phyloP scores from a whole-genome alignment of 441 rosid genomes.

The Iberis amara region DNA sequence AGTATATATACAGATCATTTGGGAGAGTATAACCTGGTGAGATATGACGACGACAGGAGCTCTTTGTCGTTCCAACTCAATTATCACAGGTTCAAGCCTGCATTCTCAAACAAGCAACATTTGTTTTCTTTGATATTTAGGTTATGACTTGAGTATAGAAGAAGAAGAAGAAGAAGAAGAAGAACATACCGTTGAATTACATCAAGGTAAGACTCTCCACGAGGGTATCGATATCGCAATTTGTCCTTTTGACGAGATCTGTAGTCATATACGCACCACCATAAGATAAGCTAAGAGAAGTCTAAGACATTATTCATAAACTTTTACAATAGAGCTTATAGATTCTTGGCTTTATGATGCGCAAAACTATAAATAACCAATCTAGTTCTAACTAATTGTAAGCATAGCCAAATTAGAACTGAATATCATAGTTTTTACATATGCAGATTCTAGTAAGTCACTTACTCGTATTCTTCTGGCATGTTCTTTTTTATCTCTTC shows the following conservation, averaged over 20 bases:
- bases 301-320: neutral
- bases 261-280: constrained; percentile 20
- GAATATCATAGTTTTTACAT: neutral
- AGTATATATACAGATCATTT: constrained; percentile 8
- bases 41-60: constrained; percentile 96
- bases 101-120: constrained; percentile 26
- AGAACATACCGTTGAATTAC: constrained; percentile 83
- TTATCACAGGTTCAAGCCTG: constrained; percentile 97
- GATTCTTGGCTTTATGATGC: constrained; percentile 16
- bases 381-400: neutral
- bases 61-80: constrained; percentile 95
- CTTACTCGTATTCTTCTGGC: constrained; percentile 97
- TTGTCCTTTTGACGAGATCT: constrained; percentile 93
- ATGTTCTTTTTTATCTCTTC: constrained; percentile 90
- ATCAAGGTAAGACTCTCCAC: constrained; percentile 98
- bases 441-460: constrained; percentile 15
- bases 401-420: neutral
- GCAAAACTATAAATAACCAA: neutral
- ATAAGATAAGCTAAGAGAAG: constrained; percentile 11
- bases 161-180: neutral
- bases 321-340: constrained; percentile 1
- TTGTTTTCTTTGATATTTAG: neutral
- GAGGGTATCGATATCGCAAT: constrained; percentile 90
- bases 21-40: constrained; percentile 68
- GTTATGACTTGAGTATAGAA: constrained; percentile 5